These are phyloP conservation scores for Exobasidium cylindrosporum DNA, from an alignment of 1,284 basidiomycete genomes.

Conservation along the genomic window DNA sequence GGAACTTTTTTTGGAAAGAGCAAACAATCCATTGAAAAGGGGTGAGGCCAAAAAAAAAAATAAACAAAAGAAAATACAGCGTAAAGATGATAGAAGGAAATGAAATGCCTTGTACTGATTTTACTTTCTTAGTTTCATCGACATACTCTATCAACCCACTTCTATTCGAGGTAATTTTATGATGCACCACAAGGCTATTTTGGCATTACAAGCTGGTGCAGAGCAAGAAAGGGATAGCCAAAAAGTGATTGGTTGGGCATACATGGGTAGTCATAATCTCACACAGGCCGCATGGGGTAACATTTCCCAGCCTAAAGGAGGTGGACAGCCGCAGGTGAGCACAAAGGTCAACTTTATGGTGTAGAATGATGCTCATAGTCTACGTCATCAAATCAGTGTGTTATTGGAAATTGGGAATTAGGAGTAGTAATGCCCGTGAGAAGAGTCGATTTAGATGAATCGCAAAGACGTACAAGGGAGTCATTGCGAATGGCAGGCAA, in stretches of 20 bases:
- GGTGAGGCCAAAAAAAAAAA: neutral
- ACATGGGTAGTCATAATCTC: conserved; percentile 49
- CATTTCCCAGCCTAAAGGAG: conserved; percentile 16
- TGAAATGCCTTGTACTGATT: no score
- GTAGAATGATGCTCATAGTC: neutral
- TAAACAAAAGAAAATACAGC: no score
- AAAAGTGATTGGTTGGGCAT: conserved; percentile 39
- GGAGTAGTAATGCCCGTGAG: conserved; percentile 42
- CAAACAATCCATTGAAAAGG: conserved; percentile 19
- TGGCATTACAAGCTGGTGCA: conserved; percentile 22
- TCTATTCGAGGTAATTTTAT: conserved; percentile 40
- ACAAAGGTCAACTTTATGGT: conserved; percentile 16
- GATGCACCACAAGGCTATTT: conserved; percentile 50
- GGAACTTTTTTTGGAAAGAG: conserved; percentile 50
- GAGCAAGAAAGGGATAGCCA: neutral
- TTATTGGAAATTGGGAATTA: conserved; percentile 44
- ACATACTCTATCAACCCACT: neutral
- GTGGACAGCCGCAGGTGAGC: conserved; percentile 18
- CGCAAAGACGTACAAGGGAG: conserved; percentile 15
- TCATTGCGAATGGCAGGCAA: conserved; percentile 23
- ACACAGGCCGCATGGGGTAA: conserved; percentile 52
- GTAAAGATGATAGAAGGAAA: no score
- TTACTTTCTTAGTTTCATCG: neutral
- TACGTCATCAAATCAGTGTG: conserved; percentile 17
- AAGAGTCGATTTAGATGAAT: conserved; percentile 19